Evolutionary conservation across 208 protist species (phyloP).

Genomic region (Crithidia fasciculata): DNA sequence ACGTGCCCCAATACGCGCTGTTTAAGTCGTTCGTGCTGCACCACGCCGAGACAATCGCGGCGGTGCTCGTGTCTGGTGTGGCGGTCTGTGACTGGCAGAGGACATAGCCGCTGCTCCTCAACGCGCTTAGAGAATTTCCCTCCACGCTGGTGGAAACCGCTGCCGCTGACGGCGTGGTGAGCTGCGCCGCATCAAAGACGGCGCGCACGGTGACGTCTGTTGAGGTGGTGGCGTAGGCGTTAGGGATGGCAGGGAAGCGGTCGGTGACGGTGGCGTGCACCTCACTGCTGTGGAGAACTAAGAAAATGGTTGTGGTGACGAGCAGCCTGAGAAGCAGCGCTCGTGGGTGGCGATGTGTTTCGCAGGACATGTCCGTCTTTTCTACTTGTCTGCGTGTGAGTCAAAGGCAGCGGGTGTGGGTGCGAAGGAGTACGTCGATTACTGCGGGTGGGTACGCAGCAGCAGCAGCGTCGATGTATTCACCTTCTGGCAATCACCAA

Average conservation of each 20-base stretch:
- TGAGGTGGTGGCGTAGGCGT: constrained; percentile 12
- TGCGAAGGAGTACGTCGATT: too few relatives aligned
- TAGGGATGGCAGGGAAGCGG: neutral
- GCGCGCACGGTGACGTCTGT: constrained; percentile 18
- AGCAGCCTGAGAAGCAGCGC: neutral
- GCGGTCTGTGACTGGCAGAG: constrained; percentile 12
- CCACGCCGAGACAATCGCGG: constrained; percentile 2
- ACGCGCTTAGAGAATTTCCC: neutral
- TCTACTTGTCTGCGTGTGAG: too few relatives aligned
- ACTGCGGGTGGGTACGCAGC: too few relatives aligned
- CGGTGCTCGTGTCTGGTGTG: neutral
- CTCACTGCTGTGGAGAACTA: neutral
- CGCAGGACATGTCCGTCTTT: too few relatives aligned
- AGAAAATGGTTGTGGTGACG: neutral
- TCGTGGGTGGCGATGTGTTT: neutral
- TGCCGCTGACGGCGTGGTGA: neutral
- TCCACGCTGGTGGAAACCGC: neutral
- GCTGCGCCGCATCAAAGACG: constrained; percentile 27
- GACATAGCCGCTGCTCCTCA: constrained; percentile 19
- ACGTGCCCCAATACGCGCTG: neutral
- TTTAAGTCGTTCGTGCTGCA: neutral
- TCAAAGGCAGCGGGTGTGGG: too few relatives aligned
- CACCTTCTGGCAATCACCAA: too few relatives aligned
- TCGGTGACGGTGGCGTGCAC: neutral
- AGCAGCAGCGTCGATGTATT: too few relatives aligned